Conservation (phyloP, 768 basidiomycete genomes). For the Mycena crocata region DNA sequence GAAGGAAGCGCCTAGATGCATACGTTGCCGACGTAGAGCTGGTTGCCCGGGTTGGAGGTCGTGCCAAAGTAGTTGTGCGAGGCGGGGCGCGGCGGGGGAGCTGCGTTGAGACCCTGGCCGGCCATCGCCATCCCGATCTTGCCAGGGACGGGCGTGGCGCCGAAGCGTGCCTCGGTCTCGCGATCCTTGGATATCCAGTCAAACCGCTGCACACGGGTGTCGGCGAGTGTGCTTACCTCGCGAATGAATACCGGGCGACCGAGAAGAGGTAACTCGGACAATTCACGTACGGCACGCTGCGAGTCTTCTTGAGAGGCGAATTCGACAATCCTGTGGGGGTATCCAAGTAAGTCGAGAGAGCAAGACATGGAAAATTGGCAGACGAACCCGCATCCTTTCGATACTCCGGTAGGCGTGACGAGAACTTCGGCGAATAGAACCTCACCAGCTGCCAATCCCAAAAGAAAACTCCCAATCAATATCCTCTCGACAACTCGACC, state of each 20-base stretch:
- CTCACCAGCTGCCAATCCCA: conserved; percentile 96
- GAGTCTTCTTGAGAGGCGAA: conserved; percentile 91
- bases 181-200: conserved; percentile 76
- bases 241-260: conserved; percentile 97
- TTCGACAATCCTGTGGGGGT: conserved; percentile 89
- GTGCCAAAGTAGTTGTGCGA: conserved; percentile 80
- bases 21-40: conserved; percentile 94
- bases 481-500: conserved; percentile 82
- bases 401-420: conserved; percentile 94
- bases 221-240: conserved; percentile 70
- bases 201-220: conserved; percentile 1
- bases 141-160: conserved; percentile 94
- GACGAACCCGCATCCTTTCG: conserved; percentile 98
- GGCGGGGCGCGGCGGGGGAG: conserved; percentile 85
- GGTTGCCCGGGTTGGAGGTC: conserved; percentile 82
- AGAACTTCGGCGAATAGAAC: conserved; percentile 99
- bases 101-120: conserved; percentile 84
- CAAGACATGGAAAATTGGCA: conserved; percentile 7
- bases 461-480: conserved; percentile 95
- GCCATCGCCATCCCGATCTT: conserved; percentile 98
- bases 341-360: conserved; percentile 21
- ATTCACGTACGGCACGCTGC: conserved; percentile 88
- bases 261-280: conserved; percentile 90
- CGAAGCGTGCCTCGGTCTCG: conserved; percentile 95
- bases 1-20: conserved; percentile 38